phyloP scores from a whole-genome alignment of 2,329 filamentous ascomycete species.

The Pseudomassariella vexata region DNA sequence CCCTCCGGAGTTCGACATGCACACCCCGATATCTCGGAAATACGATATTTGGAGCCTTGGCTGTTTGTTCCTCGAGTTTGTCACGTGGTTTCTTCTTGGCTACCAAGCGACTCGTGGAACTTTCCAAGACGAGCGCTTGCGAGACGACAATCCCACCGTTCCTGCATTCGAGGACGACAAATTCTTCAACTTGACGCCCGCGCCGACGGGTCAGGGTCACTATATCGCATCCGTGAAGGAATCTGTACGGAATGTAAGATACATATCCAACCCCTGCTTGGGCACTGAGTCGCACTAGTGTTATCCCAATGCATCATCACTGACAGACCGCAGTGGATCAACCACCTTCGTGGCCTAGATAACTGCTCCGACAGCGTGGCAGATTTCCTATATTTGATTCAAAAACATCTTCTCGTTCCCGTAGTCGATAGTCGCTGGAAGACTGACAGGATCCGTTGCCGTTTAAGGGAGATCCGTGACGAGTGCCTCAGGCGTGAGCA shows the following conservation, averaged over 20 bases:
- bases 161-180: slow-evolving; percentile 11
- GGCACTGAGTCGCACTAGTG: background rate
- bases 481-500: too few relatives aligned
- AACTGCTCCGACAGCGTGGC: background rate
- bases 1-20: background rate
- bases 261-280: background rate
- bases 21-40: background rate
- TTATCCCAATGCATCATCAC: too few relatives aligned
- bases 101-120: background rate
- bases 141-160: slow-evolving; percentile 4
- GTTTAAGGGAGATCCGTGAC: too few relatives aligned
- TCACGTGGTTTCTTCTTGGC: background rate
- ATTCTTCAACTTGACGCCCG: slow-evolving; percentile 9
- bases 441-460: too few relatives aligned
- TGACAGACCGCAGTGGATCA: slow-evolving; percentile 1
- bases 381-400: background rate
- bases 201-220: background rate
- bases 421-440: too few relatives aligned
- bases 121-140: slow-evolving; percentile 1
- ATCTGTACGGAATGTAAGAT: slow-evolving; percentile 8
- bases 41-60: background rate
- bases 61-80: background rate
- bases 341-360: background rate
- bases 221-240: slow-evolving; percentile 2
- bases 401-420: background rate